Evolutionary conservation across 257 asterid species (phyloP).

Genomic region (Catharanthus roseus): DNA sequence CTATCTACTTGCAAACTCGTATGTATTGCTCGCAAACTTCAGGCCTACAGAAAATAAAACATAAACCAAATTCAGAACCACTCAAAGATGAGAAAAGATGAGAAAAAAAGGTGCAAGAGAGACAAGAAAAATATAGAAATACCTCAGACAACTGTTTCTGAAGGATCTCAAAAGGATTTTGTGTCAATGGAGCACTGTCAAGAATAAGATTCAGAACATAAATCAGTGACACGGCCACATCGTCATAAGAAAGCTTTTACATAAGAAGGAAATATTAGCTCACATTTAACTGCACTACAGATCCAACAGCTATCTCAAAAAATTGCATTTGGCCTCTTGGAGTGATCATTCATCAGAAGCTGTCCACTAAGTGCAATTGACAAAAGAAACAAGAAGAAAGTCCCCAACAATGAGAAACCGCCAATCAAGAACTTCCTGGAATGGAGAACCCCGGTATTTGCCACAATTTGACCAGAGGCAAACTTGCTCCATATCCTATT

Average conservation of each 20-base stretch:
- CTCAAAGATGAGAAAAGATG: background rate
- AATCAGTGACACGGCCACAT: conserved; percentile 19
- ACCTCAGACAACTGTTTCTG: conserved; percentile 40
- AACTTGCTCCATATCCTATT: conserved; percentile 87
- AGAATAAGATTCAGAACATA: conserved; percentile 20
- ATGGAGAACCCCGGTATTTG: conserved; percentile 56
- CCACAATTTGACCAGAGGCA: conserved; percentile 67
- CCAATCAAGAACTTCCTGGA: conserved; percentile 91
- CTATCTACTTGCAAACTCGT: conserved; percentile 41
- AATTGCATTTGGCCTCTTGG: conserved; percentile 47
- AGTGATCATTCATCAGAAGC: conserved; percentile 42
- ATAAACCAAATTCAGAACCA: conserved; percentile 6
- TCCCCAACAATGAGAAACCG: conserved; percentile 64
- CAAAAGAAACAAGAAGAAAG: conserved; percentile 77
- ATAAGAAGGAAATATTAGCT: conserved; percentile 27
- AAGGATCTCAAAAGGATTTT: conserved; percentile 45
- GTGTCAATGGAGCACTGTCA: conserved; percentile 42
- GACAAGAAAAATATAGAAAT: conserved; percentile 15
- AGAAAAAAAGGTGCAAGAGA: background rate
- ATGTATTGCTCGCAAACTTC: conserved; percentile 31
- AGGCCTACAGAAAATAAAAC: conserved; percentile 29
- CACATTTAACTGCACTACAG: conserved; percentile 47
- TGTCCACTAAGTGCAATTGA: conserved; percentile 79
- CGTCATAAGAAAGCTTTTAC: conserved; percentile 12
- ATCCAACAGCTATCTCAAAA: conserved; percentile 49